These are phyloP conservation scores for Laburnicola sp. DNA, from an alignment of 2,329 filamentous ascomycete genomes.

Conservation along the genomic window DNA sequence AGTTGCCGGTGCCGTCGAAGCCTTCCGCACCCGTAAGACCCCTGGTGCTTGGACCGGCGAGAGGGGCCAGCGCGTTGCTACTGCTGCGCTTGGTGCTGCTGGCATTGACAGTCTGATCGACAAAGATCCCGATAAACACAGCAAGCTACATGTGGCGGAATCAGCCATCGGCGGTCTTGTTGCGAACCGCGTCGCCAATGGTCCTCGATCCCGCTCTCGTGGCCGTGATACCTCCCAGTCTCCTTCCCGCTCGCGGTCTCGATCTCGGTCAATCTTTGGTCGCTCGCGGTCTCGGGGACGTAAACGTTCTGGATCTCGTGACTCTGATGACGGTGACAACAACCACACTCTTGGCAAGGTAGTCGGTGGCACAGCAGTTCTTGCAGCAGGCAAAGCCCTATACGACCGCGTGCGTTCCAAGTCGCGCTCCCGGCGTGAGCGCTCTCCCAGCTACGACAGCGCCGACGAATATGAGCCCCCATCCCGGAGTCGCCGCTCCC, in stretches of 20 bases:
- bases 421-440: slow-evolving; percentile 52
- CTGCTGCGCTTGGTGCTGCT: slow-evolving; percentile 81
- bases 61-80: slow-evolving; percentile 89
- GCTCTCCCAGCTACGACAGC: slow-evolving; percentile 51
- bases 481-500: slow-evolving; percentile 49
- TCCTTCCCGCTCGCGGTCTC: slow-evolving; percentile 70
- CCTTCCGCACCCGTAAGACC: slow-evolving; percentile 86
- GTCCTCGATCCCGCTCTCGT: slow-evolving; percentile 66
- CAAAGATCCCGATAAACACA: slow-evolving; percentile 69
- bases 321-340: slow-evolving; percentile 50
- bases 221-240: slow-evolving; percentile 47
- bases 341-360: slow-evolving; percentile 54
- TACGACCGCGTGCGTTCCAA: slow-evolving; percentile 60
- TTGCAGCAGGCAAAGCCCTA: slow-evolving; percentile 55
- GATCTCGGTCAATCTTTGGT: slow-evolving; percentile 55
- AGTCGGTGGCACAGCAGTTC: slow-evolving; percentile 53
- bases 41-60: slow-evolving; percentile 87
- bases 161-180: slow-evolving; percentile 87
- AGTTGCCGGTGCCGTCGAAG: slow-evolving; percentile 86
- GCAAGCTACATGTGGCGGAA: slow-evolving; percentile 79
- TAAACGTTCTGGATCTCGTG: slow-evolving; percentile 46
- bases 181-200: slow-evolving; percentile 83
- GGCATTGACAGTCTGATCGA: slow-evolving; percentile 78
- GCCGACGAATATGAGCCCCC: slow-evolving; percentile 56
- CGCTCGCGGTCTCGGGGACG: slow-evolving; percentile 47